phyloP scores from a whole-genome alignment of 2,329 filamentous ascomycete genomes.

The Cercospora sojina region DNA sequence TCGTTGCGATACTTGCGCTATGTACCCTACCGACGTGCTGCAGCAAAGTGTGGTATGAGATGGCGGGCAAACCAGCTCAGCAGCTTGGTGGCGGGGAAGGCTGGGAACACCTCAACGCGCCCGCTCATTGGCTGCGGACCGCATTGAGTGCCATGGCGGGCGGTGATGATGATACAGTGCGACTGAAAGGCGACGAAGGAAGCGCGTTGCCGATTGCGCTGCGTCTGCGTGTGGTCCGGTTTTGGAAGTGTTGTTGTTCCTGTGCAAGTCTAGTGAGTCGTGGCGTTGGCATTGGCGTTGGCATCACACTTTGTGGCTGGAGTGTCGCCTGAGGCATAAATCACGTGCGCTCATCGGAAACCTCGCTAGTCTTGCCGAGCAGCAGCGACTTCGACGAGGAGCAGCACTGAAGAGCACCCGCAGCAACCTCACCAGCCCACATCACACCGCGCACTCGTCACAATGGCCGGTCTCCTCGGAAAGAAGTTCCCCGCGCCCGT shows the following conservation, averaged over 20 bases:
- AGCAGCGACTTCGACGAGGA: conserved; percentile 8
- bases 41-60: conserved; percentile 1
- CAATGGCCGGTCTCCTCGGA: conserved; percentile 45
- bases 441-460: conserved; percentile 17
- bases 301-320: background rate
- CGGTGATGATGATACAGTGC: conserved; percentile 4
- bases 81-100: conserved; percentile 9
- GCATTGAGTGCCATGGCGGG: background rate
- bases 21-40: background rate
- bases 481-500: conserved; percentile 54
- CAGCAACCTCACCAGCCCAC: conserved; percentile 3
- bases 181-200: background rate
- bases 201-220: background rate
- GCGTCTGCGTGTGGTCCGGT: conserved; percentile 1
- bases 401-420: conserved; percentile 5
- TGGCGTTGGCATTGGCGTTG: background rate
- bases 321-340: background rate
- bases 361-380: background rate
- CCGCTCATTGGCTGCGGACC: background rate
- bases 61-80: conserved; percentile 3
- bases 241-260: background rate
- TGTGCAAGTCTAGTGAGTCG: background rate
- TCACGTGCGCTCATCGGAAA: conserved; percentile 3
- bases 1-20: background rate
- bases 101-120: conserved; percentile 3